Evolutionary conservation across 192 early-diverging fungal genomes (phyloP), one percentile per base, ranked within the genome.

Genomic region (Dissophora ornata): DNA sequence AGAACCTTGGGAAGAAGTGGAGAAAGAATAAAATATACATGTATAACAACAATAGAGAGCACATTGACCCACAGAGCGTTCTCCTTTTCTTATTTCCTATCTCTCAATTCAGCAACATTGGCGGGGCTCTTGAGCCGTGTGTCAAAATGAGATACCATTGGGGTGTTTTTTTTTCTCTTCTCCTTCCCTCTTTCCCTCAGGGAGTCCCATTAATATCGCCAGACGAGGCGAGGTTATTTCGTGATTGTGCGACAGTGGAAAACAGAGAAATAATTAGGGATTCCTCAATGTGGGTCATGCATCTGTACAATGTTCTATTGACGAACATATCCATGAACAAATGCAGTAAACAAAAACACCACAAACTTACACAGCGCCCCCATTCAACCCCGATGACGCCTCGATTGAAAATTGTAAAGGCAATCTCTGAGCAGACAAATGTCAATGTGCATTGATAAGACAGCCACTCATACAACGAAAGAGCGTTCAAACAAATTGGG

Each of bases 241-340:
- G 29, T 32, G 57, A 47, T 60, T 60, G 57, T 60, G 57, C 30
- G 19, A 60, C 57, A 47, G 18, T 29, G 29, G 30, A 34, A 54
- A 42, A 57, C 10, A 54, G 32, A 32, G 19, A 54, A n/a, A n/a
- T n/a, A n/a, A n/a, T n/a, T 34, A 55, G 34, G 33, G 53, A 10
- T 55, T 55, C 53, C 29, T 55, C 21, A 13, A 57, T 25, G 3
- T 21, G 55, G 25, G 52, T 34, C 53, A 55, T 19, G 3, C n/a
- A n/a, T n/a, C n/a, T n/a, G n/a, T n/a, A 15, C 29, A 22, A 19
- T 38, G 29, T 16, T n/a, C 6, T n/a, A n/a, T 16, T 18, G 10
- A 25, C 9, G 49, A 38, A 33, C 24, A 38, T 42, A 57, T 38
- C 28, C n/a, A n/a, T 57, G 55, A 13, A 42, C 55, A 57, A 57